Percentiles rank a stretch among this genome's conserved stretches.
These are phyloP conservation scores for Euphrasia arctica DNA, from an alignment of 305 asterid species.

Conservation along the genomic window DNA sequence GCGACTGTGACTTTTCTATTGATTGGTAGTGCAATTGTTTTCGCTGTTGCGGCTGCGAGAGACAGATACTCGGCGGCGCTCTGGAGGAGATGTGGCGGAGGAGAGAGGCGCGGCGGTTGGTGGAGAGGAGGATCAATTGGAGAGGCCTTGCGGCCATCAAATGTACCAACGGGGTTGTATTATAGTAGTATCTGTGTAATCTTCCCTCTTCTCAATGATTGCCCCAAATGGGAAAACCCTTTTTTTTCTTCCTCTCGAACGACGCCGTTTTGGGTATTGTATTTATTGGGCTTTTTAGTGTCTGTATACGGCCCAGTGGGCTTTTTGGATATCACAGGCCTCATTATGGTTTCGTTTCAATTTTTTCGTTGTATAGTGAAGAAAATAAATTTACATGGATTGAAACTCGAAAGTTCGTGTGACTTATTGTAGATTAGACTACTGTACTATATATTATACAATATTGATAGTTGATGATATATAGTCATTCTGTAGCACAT, in stretches of 20 bases:
- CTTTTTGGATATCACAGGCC: background rate
- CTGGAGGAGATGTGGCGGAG: constrained; percentile 31
- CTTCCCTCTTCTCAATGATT: background rate
- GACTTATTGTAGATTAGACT: no score
- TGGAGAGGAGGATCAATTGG: constrained; percentile 43
- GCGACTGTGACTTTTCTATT: constrained; percentile 20
- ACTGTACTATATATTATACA: background rate
- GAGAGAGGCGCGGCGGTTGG: constrained; percentile 16
- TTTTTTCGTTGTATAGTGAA: no score
- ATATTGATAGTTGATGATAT: no score
- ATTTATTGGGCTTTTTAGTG: background rate
- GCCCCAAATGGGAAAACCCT: background rate
- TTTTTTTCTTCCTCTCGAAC: background rate
- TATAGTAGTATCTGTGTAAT: no score
- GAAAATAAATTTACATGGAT: no score
- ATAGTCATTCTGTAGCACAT: constrained; percentile 28
- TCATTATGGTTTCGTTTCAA: no score
- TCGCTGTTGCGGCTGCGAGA: constrained; percentile 28
- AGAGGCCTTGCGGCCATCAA: constrained; percentile 87
- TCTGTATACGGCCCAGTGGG: background rate
- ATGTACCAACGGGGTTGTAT: constrained; percentile 16
- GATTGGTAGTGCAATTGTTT: constrained; percentile 24
- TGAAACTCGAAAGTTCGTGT: no score
- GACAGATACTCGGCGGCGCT: constrained; percentile 25
- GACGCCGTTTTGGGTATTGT: background rate